Evolutionary conservation across 306 rosid species (phyloP), one percentile per base, ranked within the genome.

Genomic region (Vicia villosa): DNA sequence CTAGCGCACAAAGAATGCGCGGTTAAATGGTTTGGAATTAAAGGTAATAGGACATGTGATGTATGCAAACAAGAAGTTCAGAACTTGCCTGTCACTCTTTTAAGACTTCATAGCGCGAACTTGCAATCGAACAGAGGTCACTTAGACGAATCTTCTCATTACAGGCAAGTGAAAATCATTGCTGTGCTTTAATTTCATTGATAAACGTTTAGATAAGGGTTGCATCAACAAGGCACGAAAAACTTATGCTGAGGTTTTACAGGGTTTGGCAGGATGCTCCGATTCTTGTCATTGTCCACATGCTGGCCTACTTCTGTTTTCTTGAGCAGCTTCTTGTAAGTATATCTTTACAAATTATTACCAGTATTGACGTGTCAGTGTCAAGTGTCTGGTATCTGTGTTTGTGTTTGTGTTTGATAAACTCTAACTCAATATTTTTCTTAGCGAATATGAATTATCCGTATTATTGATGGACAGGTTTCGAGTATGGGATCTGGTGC

Each of bases 11-110:
- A 77, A 79, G 88, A 84, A 61, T 91, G 96, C 60, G 90, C 85
- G 50, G 61, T 89, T 37, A 89, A 91, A 84, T 91, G 97, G 97
- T 91, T 91, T 79, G 80, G 91, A 78, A 85, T 87, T 12, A 91
- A 91, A 80, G 97, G 97, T 28, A 91, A 88, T 58, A 80, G 84
- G 78, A 89, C 79, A 68, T 91, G 97, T 56, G 97, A 91, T 28
- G 94, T 91, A 37, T 91, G 97, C 91, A 79, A 77, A 77, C 86
- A 91, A 79, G 96, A 87, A 59, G 96, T 91, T 71, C 78, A 77
- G 78, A 91, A 91, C 75, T 83, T 91, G 50, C 82, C 97, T 11
- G 89, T 85, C 79, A 84, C 96, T 3, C 97, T 91, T 47, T 64
- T 80, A 24, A 85, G 86, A 61, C 60, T 87, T 47, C 89, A 79